Percentiles rank a stretch among this genome's conserved stretches.
These are phyloP conservation scores for Hanseniaspora sp. DNA, from an alignment of 1,139 yeast genomes.

Conservation along the genomic window DNA sequence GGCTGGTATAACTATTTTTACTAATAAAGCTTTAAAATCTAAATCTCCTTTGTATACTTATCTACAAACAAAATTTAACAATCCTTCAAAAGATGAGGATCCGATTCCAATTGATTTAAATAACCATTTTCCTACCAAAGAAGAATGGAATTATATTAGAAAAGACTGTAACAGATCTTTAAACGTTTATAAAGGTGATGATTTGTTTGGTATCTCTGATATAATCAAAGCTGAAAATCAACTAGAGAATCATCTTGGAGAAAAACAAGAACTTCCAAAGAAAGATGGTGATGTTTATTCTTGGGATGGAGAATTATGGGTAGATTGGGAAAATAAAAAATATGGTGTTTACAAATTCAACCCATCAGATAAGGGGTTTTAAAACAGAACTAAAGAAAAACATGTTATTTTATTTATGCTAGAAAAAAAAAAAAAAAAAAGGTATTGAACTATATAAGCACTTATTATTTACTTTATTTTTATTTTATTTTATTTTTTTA, in stretches of 20 bases:
- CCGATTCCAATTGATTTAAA: constrained; percentile 9
- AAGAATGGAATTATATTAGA: constrained; percentile 13
- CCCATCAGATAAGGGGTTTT: not conserved
- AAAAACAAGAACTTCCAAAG: constrained; percentile 2
- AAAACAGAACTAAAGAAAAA: not conserved
- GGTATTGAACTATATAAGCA: no score
- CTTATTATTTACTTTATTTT: not conserved
- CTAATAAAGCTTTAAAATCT: constrained; percentile 10
- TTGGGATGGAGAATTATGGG: constrained; percentile 16
- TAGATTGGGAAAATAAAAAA: constrained; percentile 16
- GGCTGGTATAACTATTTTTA: constrained; percentile 11
- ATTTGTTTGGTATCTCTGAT: constrained; percentile 6
- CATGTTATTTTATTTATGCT: not conserved
- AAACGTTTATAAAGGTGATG: constrained; percentile 11
- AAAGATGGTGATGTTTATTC: constrained; percentile 2
- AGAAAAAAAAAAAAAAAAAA: not conserved
- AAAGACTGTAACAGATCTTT: constrained; percentile 13
- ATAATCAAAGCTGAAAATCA: constrained; percentile 6
- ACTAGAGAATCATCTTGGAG: not conserved
- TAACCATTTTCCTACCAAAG: constrained; percentile 9
- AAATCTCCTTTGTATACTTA: constrained; percentile 10
- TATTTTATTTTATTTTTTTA: not conserved
- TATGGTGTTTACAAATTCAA: constrained; percentile 14
- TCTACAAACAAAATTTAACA: constrained; percentile 8
- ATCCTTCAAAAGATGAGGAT: constrained; percentile 12